Evolutionary conservation across 768 basidiomycete species (phyloP).

Genomic region (Termitomyces sp.): DNA sequence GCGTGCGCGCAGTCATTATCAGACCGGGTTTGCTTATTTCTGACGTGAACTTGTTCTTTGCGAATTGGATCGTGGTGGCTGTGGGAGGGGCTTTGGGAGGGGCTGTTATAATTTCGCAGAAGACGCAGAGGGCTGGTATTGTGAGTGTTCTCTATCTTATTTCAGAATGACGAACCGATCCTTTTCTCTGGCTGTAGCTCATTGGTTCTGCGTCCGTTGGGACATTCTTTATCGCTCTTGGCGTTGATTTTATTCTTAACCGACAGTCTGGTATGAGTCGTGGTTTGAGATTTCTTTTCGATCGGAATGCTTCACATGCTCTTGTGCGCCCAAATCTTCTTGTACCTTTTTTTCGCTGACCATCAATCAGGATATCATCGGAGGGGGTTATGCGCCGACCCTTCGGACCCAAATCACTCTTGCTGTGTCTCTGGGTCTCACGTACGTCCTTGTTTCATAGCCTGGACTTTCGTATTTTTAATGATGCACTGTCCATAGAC

Average conservation of each 20-base stretch:
- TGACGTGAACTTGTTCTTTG: slow-evolving; percentile 21
- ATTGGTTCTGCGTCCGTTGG: slow-evolving; percentile 52
- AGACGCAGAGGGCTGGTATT: slow-evolving; percentile 39
- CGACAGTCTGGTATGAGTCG: slow-evolving; percentile 58
- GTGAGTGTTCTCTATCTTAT: slow-evolving; percentile 29
- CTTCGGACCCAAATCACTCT: slow-evolving; percentile 44
- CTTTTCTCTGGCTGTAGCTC: slow-evolving; percentile 20
- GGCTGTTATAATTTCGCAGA: slow-evolving; percentile 30
- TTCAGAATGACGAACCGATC: neutral
- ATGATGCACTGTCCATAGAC: slow-evolving; percentile 25
- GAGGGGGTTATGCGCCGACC: slow-evolving; percentile 45
- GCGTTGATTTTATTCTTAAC: slow-evolving; percentile 50
- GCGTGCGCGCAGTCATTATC: slow-evolving; percentile 48
- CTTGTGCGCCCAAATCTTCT: slow-evolving; percentile 30
- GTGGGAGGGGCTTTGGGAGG: slow-evolving; percentile 37
- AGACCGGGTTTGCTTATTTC: slow-evolving; percentile 43
- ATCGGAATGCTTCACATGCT: slow-evolving; percentile 53
- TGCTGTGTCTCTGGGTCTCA: slow-evolving; percentile 46
- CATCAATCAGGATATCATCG: slow-evolving; percentile 37
- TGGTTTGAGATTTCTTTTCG: slow-evolving; percentile 58
- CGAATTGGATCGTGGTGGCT: slow-evolving; percentile 52
- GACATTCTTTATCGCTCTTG: slow-evolving; percentile 53
- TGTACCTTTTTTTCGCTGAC: neutral
- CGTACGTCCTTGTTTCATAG: slow-evolving; percentile 33
- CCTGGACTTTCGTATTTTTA: neutral